Base-by-base conservation (phyloP, 2,329 filamentous ascomycete genomes). In the Helotiales sp. region DNA sequence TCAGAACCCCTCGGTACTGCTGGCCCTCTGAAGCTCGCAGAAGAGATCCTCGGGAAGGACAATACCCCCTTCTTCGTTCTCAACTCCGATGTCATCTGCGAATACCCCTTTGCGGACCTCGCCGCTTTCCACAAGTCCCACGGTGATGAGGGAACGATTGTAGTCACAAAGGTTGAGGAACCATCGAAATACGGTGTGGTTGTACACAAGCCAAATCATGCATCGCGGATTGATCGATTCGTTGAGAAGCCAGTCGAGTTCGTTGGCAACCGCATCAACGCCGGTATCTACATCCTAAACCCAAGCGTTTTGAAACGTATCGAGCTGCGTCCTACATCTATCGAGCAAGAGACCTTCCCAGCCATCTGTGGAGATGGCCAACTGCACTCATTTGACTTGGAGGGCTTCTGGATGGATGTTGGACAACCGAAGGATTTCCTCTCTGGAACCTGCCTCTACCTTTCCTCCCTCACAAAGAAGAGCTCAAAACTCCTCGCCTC, bases 161-260 rank as follows among this genome's bases (percentile, higher is more conserved):
- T 97, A 57, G 95, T 98, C 71, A 99, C 95, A 77, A 99, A 98
- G 87, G 95, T 99, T 62, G 95, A 99, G 83, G 96, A 99, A 83
- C 95, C 95, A 50, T 97, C 93, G 78, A 99, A 99, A 83, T 99
- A 98, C 80, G 95, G 95, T 88, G 95, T 99, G 75, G 90, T 99
- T 65, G 96, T 99, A 32, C 95, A 98, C 89, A 96, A 97, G 85
- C 93, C 93, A 70, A 92, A 90, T 80, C 93, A 97, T 82, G 83
- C 92, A 63, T 93, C 93, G 55, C 89, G 92, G 78, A 98, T 99
- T 81, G 96, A 99, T 82, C 93, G 96, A 74, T 99, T 99, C 84
- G 96, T 99, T 74, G 95, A 99, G 88, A 99, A 99, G 87, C 95
- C 95, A 43, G 93, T 98, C 79, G 93, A 98, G 83, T 98, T 97